These are phyloP conservation scores for Cyanidium caldarium DNA, from an alignment of 23 red algal species.

Conservation along the genomic window DNA sequence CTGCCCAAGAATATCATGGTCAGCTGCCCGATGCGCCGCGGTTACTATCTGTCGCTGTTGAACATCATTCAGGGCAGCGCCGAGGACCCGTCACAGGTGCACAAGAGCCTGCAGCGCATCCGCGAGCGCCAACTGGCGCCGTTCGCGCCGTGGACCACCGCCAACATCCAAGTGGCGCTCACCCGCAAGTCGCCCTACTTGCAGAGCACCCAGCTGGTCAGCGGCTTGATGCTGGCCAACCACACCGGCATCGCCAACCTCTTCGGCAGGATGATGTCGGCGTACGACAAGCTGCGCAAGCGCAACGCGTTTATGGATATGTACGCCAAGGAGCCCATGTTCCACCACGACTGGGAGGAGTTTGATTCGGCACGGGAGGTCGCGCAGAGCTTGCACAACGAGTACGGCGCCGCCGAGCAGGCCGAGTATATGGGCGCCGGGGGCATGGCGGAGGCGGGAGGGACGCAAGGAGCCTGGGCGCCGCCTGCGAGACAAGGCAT, in stretches of 20 bases:
- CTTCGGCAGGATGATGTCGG: constrained; percentile 35
- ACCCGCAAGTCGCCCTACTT: constrained; percentile 63
- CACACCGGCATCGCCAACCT: constrained; percentile 72
- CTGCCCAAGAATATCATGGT: constrained; percentile 95
- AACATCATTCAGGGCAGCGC: constrained; percentile 92
- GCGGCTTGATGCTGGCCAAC: constrained; percentile 92
- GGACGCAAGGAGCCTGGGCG: no score
- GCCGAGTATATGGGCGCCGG: no score
- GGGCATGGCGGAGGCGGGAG: no score
- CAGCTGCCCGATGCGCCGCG: constrained; percentile 44
- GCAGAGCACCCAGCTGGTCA: constrained; percentile 53
- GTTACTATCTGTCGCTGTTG: constrained; percentile 81
- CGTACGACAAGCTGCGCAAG: constrained; percentile 94
- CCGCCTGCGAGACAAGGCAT: no score
- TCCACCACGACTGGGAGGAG: constrained; percentile 59
- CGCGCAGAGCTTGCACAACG: constrained; percentile 3
- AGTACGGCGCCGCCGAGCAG: constrained; percentile 1
- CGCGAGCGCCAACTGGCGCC: constrained; percentile 56
- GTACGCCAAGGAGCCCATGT: constrained; percentile 53
- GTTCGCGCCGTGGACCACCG: constrained; percentile 71
- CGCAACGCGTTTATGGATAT: constrained; percentile 86
- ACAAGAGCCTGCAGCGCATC: constrained; percentile 85
- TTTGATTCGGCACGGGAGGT: constrained; percentile 71
- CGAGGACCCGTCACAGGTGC: constrained; percentile 71
- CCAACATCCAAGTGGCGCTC: constrained; percentile 76